A percentile compares a stretch with the other conserved stretches of the same genome.
phyloP scores from a whole-genome alignment of 768 basidiomycete genomes.

The Pisolithus orientalis region DNA sequence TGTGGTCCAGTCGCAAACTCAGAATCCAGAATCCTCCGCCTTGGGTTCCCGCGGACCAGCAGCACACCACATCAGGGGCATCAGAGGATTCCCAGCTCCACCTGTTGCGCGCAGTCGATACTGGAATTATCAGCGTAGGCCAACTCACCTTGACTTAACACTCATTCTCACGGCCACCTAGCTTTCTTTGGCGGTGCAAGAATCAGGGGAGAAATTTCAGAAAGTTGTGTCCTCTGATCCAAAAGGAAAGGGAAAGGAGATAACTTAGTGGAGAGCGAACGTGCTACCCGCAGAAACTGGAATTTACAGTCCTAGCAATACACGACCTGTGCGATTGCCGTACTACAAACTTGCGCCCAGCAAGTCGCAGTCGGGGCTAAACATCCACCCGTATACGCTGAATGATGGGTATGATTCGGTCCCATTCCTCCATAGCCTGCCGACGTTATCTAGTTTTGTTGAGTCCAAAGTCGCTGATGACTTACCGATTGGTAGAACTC shows the following conservation, averaged over 20 bases:
- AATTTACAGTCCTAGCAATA: slow-evolving; percentile 6
- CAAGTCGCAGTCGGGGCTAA: slow-evolving; percentile 32
- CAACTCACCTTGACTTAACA: background rate
- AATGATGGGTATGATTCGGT: slow-evolving; percentile 86
- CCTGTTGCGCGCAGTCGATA: slow-evolving; percentile 75
- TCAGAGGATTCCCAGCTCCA: slow-evolving; percentile 66
- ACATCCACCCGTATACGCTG: slow-evolving; percentile 93
- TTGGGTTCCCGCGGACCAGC: slow-evolving; percentile 70
- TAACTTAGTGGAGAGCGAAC: slow-evolving; percentile 1
- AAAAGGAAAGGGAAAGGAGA: slow-evolving; percentile 8
- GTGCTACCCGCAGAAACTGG: background rate
- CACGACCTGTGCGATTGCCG: slow-evolving; percentile 6
- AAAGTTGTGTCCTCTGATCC: slow-evolving; percentile 4
- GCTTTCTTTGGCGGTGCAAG: slow-evolving; percentile 76
- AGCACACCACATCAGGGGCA: slow-evolving; percentile 62
- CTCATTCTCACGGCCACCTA: slow-evolving; percentile 20
- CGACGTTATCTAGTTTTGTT: slow-evolving; percentile 2
- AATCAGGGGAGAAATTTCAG: slow-evolving; percentile 64
- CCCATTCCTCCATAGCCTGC: slow-evolving; percentile 96
- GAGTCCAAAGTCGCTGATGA: slow-evolving; percentile 2
- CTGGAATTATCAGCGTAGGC: slow-evolving; percentile 73
- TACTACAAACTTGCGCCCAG: slow-evolving; percentile 1
- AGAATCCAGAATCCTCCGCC: slow-evolving; percentile 54
- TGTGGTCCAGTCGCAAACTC: background rate
- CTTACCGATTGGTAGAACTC: slow-evolving; percentile 85